phyloP scores from a whole-genome alignment of 1,139 yeast genomes.

The Hemisphaericaspora lyxosophila region DNA sequence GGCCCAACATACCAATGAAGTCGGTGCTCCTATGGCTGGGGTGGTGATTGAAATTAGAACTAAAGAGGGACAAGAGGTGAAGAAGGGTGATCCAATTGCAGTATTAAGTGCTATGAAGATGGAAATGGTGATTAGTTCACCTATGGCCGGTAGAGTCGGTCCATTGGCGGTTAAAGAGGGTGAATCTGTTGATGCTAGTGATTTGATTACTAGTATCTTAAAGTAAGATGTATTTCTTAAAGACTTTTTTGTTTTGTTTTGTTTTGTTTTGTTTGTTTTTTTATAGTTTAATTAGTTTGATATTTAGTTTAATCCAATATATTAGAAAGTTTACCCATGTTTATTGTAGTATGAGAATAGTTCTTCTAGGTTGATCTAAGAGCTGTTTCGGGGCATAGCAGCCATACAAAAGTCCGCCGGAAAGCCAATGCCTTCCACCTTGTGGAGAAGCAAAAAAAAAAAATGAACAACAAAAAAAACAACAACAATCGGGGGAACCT shows the following conservation, averaged over 20 bases:
- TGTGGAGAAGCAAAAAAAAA: no score
- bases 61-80: slow-evolving; percentile 81
- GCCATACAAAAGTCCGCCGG: no score
- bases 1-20: slow-evolving; percentile 90
- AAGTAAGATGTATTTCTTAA: slow-evolving; percentile 16
- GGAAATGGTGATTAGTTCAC: slow-evolving; percentile 98
- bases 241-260: neutral
- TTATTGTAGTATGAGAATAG: no score
- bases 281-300: slow-evolving; percentile 1
- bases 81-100: slow-evolving; percentile 95
- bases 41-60: slow-evolving; percentile 93
- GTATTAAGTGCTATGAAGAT: slow-evolving; percentile 98
- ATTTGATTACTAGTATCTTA: slow-evolving; percentile 54
- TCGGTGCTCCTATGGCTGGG: slow-evolving; percentile 99
- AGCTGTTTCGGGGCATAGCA: no score
- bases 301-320: neutral
- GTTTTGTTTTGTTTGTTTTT: neutral
- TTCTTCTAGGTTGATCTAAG: no score
- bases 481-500: no score
- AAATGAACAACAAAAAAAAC: no score
- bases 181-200: slow-evolving; percentile 93
- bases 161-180: slow-evolving; percentile 81
- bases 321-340: neutral
- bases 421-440: no score
- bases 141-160: slow-evolving; percentile 79